These are phyloP conservation scores for Datura wrightii DNA, from an alignment of 257 asterid genomes.

Conservation along the genomic window DNA sequence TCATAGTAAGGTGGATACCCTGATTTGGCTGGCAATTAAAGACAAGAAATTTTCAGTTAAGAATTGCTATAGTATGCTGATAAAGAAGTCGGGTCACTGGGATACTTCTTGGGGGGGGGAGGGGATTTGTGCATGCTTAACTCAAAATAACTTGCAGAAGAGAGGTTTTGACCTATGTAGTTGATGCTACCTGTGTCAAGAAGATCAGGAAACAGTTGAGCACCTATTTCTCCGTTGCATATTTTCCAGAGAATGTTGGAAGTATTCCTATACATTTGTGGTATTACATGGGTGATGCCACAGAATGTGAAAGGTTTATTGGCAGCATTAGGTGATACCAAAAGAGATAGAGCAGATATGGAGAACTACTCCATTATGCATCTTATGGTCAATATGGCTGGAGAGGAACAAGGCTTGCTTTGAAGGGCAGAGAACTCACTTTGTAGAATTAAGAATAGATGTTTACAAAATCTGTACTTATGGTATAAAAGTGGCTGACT, in stretches of 20 bases:
- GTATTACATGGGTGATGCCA: neutral
- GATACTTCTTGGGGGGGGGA: neutral
- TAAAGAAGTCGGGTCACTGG: neutral
- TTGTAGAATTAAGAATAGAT: neutral
- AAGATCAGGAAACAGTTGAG: neutral
- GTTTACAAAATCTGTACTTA: neutral
- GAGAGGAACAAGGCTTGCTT: neutral
- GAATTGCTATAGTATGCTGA: neutral
- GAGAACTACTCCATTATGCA: neutral
- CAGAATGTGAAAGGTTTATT: neutral
- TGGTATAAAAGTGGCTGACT: neutral
- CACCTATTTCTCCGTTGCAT: neutral
- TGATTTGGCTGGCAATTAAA: neutral
- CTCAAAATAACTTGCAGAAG: neutral
- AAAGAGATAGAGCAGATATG: neutral
- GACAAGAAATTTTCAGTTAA: neutral
- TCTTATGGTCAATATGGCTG: neutral
- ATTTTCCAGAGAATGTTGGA: neutral
- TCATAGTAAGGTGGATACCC: neutral
- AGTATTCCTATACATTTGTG: neutral
- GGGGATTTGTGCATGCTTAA: neutral
- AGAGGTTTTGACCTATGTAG: neutral
- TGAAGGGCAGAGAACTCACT: neutral
- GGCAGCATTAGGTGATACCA: neutral
- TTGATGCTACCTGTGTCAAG: neutral